Evolutionary conservation across 2,329 filamentous ascomycete genomes (phyloP).

Genomic region (Penicillium sp.): DNA sequence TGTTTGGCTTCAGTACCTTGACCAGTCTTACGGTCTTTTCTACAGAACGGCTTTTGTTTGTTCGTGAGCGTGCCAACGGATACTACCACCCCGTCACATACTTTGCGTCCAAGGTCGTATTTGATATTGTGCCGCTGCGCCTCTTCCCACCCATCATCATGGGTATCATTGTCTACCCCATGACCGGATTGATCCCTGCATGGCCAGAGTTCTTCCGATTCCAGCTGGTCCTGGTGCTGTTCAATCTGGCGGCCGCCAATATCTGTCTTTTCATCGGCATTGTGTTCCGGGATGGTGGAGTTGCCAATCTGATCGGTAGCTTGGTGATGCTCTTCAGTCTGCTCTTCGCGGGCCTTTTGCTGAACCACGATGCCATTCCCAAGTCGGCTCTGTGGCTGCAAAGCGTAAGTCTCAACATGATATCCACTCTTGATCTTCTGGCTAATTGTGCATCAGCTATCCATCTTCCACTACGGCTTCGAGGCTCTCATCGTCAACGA

Average conservation of each 20-base stretch:
- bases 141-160: slow-evolving; percentile 93
- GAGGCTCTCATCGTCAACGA: slow-evolving; percentile 97
- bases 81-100: slow-evolving; percentile 95
- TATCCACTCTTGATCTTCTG: slow-evolving; percentile 13
- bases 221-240: slow-evolving; percentile 85
- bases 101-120: slow-evolving; percentile 94
- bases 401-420: slow-evolving; percentile 52
- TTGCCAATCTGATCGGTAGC: slow-evolving; percentile 90
- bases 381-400: slow-evolving; percentile 84
- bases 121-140: slow-evolving; percentile 92
- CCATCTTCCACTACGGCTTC: slow-evolving; percentile 97
- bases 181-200: slow-evolving; percentile 87
- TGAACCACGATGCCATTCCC: slow-evolving; percentile 94
- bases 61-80: slow-evolving; percentile 90
- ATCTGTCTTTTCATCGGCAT: slow-evolving; percentile 97
- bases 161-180: slow-evolving; percentile 93
- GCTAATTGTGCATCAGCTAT: slow-evolving; percentile 55
- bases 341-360: slow-evolving; percentile 86
- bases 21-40: slow-evolving; percentile 94
- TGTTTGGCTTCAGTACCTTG: slow-evolving; percentile 95
- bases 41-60: slow-evolving; percentile 83
- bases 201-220: slow-evolving; percentile 86
- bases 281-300: slow-evolving; percentile 83
- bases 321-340: slow-evolving; percentile 97
- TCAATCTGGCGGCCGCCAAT: slow-evolving; percentile 89